Evolutionary conservation across 2,329 filamentous ascomycete genomes (phyloP).

Genomic region (Setomelanomma holmii): DNA sequence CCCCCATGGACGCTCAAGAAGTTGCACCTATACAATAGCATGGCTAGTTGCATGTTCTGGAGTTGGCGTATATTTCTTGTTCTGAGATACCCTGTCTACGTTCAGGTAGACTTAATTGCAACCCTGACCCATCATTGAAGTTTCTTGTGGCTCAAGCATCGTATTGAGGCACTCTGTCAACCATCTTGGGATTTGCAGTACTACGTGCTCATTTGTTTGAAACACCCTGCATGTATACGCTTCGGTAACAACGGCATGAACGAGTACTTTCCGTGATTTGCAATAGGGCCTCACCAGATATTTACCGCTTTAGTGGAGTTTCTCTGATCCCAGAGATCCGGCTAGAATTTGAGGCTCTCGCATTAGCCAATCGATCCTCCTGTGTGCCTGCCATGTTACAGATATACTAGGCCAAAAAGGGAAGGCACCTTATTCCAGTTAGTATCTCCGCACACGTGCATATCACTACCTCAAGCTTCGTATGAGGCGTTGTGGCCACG

Average conservation of each 20-base stretch:
- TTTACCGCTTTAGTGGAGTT: neutral
- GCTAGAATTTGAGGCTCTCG: neutral
- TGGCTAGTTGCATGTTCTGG: too few species aligned
- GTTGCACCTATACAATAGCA: constrained; percentile 21
- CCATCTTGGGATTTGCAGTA: neutral
- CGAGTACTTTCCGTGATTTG: neutral
- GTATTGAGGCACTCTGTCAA: neutral
- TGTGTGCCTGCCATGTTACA: neutral
- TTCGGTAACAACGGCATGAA: neutral
- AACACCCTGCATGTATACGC: neutral
- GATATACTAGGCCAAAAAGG: constrained; percentile 1
- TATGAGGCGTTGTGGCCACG: constrained; percentile 24
- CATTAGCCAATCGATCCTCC: neutral
- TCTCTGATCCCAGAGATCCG: constrained; percentile 3
- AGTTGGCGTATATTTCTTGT: too few species aligned
- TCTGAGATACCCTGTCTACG: constrained; percentile 37
- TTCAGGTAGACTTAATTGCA: neutral
- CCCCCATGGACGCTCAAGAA: too few species aligned
- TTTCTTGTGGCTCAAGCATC: neutral
- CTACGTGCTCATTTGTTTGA: neutral
- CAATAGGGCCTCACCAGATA: neutral
- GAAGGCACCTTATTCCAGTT: constrained; percentile 18
- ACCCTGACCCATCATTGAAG: too few species aligned
- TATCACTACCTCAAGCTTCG: constrained; percentile 14
- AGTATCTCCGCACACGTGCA: constrained; percentile 28